A percentile compares a stretch with the other conserved stretches of the same genome.
These are phyloP conservation scores for Metschnikowia lochheadii DNA, from an alignment of 805 yeast species.

Conservation along the genomic window DNA sequence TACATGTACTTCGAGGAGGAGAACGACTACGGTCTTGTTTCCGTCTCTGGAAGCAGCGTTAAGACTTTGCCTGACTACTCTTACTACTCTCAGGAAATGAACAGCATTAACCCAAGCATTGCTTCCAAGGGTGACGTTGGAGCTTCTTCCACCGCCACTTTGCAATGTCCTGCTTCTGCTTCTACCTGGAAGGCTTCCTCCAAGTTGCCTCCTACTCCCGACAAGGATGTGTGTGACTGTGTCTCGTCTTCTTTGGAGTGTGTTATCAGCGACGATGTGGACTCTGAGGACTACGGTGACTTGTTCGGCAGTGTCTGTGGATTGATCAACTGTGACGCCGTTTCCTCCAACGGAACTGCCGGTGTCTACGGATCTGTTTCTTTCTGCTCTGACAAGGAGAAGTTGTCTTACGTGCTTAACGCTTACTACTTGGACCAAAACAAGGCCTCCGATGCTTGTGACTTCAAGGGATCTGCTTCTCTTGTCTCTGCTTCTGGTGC, in stretches of 20 bases:
- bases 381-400: constrained; percentile 62
- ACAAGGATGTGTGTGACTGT: constrained; percentile 60
- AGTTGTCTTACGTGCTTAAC: constrained; percentile 63
- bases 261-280: constrained; percentile 55
- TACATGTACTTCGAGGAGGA: constrained; percentile 87
- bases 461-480: constrained; percentile 50
- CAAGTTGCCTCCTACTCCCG: constrained; percentile 77
- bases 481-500: constrained; percentile 28
- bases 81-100: constrained; percentile 20
- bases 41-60: constrained; percentile 47
- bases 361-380: constrained; percentile 74
- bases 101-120: constrained; percentile 43
- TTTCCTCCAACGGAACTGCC: constrained; percentile 54
- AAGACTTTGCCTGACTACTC: constrained; percentile 59
- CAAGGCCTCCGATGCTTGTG: constrained; percentile 14
- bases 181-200: constrained; percentile 62
- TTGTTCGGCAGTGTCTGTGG: constrained; percentile 59
- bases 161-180: constrained; percentile 58
- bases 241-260: constrained; percentile 52
- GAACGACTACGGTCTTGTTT: constrained; percentile 77
- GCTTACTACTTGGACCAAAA: constrained; percentile 43
- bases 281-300: constrained; percentile 52
- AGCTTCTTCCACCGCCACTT: constrained; percentile 29
- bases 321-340: constrained; percentile 56
- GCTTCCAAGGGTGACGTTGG: constrained; percentile 21